Conservation (phyloP, 306 rosid genomes). For the Hylodesmum podocarpum region DNA sequence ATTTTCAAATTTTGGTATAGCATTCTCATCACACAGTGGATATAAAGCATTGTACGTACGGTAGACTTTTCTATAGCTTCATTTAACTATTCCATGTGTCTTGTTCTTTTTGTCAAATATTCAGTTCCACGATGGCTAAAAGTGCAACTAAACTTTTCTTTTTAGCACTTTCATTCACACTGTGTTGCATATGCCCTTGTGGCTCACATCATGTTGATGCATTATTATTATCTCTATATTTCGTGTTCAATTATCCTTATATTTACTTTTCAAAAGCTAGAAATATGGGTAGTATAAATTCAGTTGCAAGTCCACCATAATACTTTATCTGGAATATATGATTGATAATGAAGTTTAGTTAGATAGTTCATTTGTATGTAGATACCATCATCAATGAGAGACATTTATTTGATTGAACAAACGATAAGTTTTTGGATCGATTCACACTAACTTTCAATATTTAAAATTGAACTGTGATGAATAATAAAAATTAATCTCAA, state of each 20-base stretch:
- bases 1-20: not conserved
- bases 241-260: not conserved
- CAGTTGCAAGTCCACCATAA: not conserved
- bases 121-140: constrained; percentile 24
- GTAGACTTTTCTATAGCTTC: not conserved
- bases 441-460: not conserved
- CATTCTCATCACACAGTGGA: not conserved
- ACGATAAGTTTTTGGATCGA: not conserved
- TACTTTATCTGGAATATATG: not conserved
- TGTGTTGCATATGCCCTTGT: not conserved
- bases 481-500: not conserved
- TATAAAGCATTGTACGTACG: not conserved
- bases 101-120: not conserved
- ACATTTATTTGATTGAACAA: not conserved
- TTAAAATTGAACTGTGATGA: not conserved
- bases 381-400: not conserved
- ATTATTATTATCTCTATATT: not conserved
- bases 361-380: not conserved
- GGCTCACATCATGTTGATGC: not conserved
- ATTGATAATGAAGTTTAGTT: not conserved
- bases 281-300: not conserved
- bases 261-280: not conserved
- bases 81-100: not conserved
- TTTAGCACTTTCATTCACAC: not conserved
- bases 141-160: not conserved